Conservation (phyloP, 2,329 filamentous ascomycete species). For the Ceratocystis cubensis region DNA sequence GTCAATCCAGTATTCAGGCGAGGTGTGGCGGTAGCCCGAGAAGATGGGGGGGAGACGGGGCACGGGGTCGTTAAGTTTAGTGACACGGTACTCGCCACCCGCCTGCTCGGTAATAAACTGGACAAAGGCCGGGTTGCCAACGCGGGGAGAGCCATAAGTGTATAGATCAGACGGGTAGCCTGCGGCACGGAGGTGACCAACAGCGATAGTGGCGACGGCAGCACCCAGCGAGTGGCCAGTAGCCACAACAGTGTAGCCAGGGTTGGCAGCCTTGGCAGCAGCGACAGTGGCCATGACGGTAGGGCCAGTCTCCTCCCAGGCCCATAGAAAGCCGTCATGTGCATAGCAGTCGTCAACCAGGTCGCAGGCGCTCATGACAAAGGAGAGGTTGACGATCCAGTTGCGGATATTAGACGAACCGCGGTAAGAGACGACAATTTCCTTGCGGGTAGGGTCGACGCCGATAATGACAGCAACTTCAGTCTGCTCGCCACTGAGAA, state of each 20-base stretch:
- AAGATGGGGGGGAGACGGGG: constrained; percentile 51
- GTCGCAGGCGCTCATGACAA: constrained; percentile 29
- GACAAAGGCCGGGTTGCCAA: constrained; percentile 46
- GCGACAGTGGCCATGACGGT: constrained; percentile 34
- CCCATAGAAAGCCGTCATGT: constrained; percentile 46
- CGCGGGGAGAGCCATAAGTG: constrained; percentile 54
- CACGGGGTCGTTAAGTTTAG: constrained; percentile 54
- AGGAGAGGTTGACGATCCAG: constrained; percentile 45
- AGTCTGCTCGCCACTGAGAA: constrained; percentile 30
- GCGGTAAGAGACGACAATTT: constrained; percentile 49
- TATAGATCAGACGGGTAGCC: constrained; percentile 40
- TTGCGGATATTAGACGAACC: constrained; percentile 48
- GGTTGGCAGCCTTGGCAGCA: constrained; percentile 35
- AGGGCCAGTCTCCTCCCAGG: constrained; percentile 42
- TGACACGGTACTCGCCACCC: constrained; percentile 49
- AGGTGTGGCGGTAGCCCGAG: constrained; percentile 52
- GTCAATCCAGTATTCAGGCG: constrained; percentile 55
- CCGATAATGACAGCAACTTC: constrained; percentile 41
- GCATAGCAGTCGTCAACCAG: constrained; percentile 37
- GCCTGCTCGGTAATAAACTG: constrained; percentile 41
- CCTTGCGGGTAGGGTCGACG: constrained; percentile 35
- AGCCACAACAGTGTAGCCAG: constrained; percentile 41
- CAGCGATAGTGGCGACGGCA: constrained; percentile 49
- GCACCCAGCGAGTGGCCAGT: constrained; percentile 59
- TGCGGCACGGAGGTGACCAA: constrained; percentile 39